Evolutionary conservation across 2,329 filamentous ascomycete species (phyloP), one percentile per base, ranked within the genome.

Genomic region (Ophiocordyceps camponoti-saundersi): DNA sequence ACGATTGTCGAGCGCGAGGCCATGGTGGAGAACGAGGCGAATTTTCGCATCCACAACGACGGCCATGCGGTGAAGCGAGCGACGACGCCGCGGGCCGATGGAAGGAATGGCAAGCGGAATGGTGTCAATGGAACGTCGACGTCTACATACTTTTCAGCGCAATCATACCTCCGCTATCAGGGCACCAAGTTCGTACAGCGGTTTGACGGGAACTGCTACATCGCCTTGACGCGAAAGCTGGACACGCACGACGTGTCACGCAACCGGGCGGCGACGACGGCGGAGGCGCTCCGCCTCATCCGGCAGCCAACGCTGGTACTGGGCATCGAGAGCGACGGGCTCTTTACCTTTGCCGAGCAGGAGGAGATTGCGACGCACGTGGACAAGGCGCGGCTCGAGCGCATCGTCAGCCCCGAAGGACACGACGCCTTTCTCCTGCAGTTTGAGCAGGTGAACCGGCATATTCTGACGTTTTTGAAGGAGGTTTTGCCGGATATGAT

Each of bases 141-240:
- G 0, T 79, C 80, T 8, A 92, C 86, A n/a, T 95, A 95, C 65
- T 98, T 96, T 65, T 96, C 92, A 0, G 92, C 92, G 1, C 92
- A 98, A 62, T 95, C 89, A 0, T 98, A 98, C 64, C 76, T 98
- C 42, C 84, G 92, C 20, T 98, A 98, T 64, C 92, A 98, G 65
- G 90, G 88, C 48, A 77, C 82, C 56, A 98, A 98, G 64, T 98
- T 98, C 57, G 92, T 96, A 56, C 88, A 85, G 63, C 84, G 92
- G 11, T 98, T 96, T 62, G 92, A 98, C 64, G 86, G 88, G 57
- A 98, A 98, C 63, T 98, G 92, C 68, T 98, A 98, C 68, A 96
- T 98, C 55, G 89, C 92, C 54, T 95, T 98, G 64, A 96, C 92
- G 5, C 83, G 92, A 57, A 98, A 98, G 65, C 77, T 98, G 16